Conservation (phyloP, 768 basidiomycete species). For the Plicaturopsis crispa region DNA sequence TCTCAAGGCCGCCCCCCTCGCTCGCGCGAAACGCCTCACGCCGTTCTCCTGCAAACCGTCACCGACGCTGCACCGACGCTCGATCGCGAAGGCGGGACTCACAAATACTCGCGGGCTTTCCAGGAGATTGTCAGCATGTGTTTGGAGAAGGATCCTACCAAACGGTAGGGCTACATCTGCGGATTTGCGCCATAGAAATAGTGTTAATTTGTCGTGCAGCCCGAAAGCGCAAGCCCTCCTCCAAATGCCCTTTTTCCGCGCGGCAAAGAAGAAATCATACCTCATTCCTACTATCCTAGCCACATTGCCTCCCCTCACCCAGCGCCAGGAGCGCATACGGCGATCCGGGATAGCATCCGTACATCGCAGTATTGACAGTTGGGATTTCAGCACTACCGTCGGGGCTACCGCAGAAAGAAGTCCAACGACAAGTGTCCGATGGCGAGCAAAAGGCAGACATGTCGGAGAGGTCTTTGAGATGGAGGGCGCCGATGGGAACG, state of each 20-base stretch:
- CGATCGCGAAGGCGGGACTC: conserved; percentile 59
- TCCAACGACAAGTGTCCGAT: too few species aligned
- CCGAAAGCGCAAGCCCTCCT: conserved; percentile 77
- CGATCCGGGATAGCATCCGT: conserved; percentile 26
- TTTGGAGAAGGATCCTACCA: conserved; percentile 75
- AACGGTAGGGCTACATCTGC: conserved; percentile 45
- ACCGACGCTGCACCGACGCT: conserved; percentile 74
- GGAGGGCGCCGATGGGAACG: too few species aligned
- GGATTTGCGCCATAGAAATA: too few species aligned
- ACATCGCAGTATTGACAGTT: conserved; percentile 61
- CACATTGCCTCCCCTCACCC: conserved; percentile 64
- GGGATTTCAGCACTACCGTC: conserved; percentile 63
- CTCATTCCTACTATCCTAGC: conserved; percentile 75
- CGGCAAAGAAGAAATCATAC: conserved; percentile 70
- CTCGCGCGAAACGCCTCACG: conserved; percentile 65
- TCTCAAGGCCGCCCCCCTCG: conserved; percentile 84
- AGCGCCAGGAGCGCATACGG: conserved; percentile 63
- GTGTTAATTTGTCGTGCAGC: conserved; percentile 32
- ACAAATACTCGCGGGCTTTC: conserved; percentile 75
- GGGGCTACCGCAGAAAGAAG: too few species aligned
- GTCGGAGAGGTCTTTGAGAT: too few species aligned
- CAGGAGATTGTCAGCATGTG: conserved; percentile 81
- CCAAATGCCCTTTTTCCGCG: conserved; percentile 70
- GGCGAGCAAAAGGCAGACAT: too few species aligned
- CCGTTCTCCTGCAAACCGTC: conserved; percentile 72